Evolutionary conservation across 2,329 filamentous ascomycete species (phyloP).

Genomic region (Calonectria naviculata): DNA sequence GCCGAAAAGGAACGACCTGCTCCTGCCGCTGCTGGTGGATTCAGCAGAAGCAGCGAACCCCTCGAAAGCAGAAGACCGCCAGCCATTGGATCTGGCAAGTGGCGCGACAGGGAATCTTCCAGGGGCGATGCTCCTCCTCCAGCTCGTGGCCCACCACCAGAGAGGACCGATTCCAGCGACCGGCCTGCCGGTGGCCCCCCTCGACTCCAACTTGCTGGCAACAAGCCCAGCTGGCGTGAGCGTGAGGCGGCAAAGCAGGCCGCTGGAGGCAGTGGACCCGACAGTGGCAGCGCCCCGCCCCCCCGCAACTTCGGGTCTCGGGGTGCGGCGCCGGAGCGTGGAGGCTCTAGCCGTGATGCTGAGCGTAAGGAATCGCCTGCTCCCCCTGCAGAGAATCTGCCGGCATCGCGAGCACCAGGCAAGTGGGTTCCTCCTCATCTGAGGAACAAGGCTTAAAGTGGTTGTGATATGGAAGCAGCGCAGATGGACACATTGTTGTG

Average conservation of each 20-base stretch:
- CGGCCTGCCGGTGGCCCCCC: slow-evolving; percentile 63
- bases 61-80: slow-evolving; percentile 47
- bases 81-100: slow-evolving; percentile 51
- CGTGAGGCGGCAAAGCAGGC: slow-evolving; percentile 68
- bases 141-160: slow-evolving; percentile 46
- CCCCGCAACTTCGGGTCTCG: slow-evolving; percentile 49
- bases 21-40: neutral
- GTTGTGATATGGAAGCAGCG: slow-evolving; percentile 24
- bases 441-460: slow-evolving; percentile 47
- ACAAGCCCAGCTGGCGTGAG: slow-evolving; percentile 78
- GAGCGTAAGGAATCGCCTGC: slow-evolving; percentile 54
- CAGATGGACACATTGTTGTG: slow-evolving; percentile 39
- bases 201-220: slow-evolving; percentile 69
- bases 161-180: slow-evolving; percentile 62
- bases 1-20: slow-evolving; percentile 68
- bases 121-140: slow-evolving; percentile 45
- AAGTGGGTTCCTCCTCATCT: slow-evolving; percentile 68
- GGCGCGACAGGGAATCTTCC: slow-evolving; percentile 54
- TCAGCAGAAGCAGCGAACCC: slow-evolving; percentile 42
- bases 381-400: slow-evolving; percentile 60
- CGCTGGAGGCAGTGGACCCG: slow-evolving; percentile 49
- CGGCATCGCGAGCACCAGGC: slow-evolving; percentile 63
- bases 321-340: slow-evolving; percentile 56
- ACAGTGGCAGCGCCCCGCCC: slow-evolving; percentile 50
- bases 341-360: slow-evolving; percentile 50